Base-by-base conservation (phyloP, 1,284 basidiomycete genomes). In the Boletus calvinii region DNA sequence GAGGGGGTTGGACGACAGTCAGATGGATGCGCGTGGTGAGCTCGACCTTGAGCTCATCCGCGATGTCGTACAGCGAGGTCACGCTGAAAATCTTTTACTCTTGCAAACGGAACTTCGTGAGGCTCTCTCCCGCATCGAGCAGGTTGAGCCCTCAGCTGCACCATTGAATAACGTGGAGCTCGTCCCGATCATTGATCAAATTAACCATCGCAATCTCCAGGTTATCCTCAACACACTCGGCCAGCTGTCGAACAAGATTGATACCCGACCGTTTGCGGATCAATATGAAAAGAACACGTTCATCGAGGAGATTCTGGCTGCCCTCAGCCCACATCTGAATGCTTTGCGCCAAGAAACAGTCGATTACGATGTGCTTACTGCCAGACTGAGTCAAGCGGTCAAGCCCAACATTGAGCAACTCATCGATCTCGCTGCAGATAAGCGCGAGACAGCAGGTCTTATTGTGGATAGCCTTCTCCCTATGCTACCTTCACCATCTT, bases 391-490 rank as follows among this genome's bases (percentile, higher is more conserved):
- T 13, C 87, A 92, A 66, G 87, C 90, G 1, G 90, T 92, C 62
- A 92, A 92, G 63, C 90, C 90, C 8, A 87, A 92, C 60, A 91
- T 92, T 20, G 80, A 85, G 2, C 89, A 92, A 61, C 81, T 92
- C 55, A 92, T 92, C 56, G 90, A 92, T 64, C 78, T 92, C 45
- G 84, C 90, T 17, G 89, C 87, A 0, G 90, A 92, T 65, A 92
- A 92, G 65, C 79, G 86, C 32, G 90, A 92, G 69, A 92, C 90
- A 6, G 90, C 90, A 4, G 77, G 78, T 9, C 77, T 92, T 40
- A 92, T 92, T 54, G 80, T 90, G 18, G 80, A 90, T 52, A 76
- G 78, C n/a, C 77, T 92, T 37, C 55, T 84, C 13, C 90, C 90
- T 7, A 65, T 87, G 48, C 61, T 92, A 12, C 81, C 84, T 6